Conservation (phyloP, 139 green algal genomes). For the Chlorella ohadii region DNA sequence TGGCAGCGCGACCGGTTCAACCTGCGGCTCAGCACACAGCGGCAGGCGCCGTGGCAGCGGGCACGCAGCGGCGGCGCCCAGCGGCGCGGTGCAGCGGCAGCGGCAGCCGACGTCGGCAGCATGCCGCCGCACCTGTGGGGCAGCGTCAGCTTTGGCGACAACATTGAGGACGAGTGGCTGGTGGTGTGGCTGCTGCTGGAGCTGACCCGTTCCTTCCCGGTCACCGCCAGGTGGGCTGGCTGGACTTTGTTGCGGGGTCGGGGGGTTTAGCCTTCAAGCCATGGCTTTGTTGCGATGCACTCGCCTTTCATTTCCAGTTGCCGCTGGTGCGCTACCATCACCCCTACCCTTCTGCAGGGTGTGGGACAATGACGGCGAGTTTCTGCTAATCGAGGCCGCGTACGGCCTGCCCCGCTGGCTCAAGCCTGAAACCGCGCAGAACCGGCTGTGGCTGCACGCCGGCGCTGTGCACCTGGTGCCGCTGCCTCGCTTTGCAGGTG, state of each 20-base stretch:
- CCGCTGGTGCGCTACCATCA: background rate
- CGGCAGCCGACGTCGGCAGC: background rate
- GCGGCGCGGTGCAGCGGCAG: background rate
- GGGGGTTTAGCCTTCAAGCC: too few relatives aligned
- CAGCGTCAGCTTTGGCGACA: conserved; percentile 75
- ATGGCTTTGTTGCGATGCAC: too few relatives aligned
- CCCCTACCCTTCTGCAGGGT: conserved; percentile 36
- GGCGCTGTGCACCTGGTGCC: conserved; percentile 80
- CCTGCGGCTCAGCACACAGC: conserved; percentile 18
- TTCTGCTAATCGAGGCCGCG: conserved; percentile 96
- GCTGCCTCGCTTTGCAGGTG: conserved; percentile 41
- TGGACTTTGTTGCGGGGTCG: background rate
- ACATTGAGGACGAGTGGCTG: conserved; percentile 93
- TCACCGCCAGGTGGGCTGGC: conserved; percentile 40
- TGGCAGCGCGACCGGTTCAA: conserved; percentile 63
- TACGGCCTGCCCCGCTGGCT: conserved; percentile 86
- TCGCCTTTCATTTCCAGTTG: too few relatives aligned
- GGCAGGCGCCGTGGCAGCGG: conserved; percentile 16
- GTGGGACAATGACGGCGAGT: conserved; percentile 97
- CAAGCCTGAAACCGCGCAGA: conserved; percentile 68
- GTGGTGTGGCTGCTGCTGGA: conserved; percentile 77
- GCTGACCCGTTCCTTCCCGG: conserved; percentile 53
- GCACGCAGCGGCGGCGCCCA: background rate
- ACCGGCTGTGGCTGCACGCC: conserved; percentile 78
- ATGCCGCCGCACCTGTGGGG: conserved; percentile 69